Conservation (phyloP, 352 stramenopile genomes). For the Pseudoperonospora humuli region DNA sequence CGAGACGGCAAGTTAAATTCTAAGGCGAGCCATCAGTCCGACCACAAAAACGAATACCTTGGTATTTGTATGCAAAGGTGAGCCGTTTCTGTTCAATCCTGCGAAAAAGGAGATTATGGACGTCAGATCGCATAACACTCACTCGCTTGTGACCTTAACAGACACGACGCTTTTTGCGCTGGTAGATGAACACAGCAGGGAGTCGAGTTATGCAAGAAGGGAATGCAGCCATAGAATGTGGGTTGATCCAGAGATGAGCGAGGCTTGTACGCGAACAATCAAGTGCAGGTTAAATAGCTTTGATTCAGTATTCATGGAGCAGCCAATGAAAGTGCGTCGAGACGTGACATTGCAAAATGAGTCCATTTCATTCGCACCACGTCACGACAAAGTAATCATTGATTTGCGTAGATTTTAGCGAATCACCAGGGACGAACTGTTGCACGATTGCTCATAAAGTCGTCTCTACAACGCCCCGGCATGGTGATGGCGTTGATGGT, state of each 20-base stretch:
- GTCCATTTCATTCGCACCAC: conserved; percentile 18
- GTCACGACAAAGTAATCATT: background rate
- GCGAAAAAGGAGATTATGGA: background rate
- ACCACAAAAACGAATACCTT: conserved; percentile 7
- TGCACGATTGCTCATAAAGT: background rate
- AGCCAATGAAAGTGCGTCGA: conserved; percentile 1
- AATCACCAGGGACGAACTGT: background rate
- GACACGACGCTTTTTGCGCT: too few relatives aligned
- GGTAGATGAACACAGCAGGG: too few relatives aligned
- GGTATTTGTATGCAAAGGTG: conserved; percentile 5
- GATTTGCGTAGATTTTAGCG: background rate
- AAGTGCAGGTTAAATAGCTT: too few relatives aligned
- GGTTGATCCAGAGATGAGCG: too few relatives aligned
- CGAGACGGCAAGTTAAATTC: conserved; percentile 14
- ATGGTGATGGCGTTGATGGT: too few relatives aligned
- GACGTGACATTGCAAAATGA: conserved; percentile 5
- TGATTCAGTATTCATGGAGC: too few relatives aligned
- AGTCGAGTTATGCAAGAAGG: too few relatives aligned
- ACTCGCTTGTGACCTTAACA: too few relatives aligned
- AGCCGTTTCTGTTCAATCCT: background rate
- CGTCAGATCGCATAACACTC: too few relatives aligned
- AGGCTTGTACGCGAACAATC: too few relatives aligned
- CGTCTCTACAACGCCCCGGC: too few relatives aligned
- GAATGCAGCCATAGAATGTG: too few relatives aligned
- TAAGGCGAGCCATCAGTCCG: conserved; percentile 12